phyloP scores from a whole-genome alignment of 1,139 yeast genomes.

The Tardiomyces blankii region DNA sequence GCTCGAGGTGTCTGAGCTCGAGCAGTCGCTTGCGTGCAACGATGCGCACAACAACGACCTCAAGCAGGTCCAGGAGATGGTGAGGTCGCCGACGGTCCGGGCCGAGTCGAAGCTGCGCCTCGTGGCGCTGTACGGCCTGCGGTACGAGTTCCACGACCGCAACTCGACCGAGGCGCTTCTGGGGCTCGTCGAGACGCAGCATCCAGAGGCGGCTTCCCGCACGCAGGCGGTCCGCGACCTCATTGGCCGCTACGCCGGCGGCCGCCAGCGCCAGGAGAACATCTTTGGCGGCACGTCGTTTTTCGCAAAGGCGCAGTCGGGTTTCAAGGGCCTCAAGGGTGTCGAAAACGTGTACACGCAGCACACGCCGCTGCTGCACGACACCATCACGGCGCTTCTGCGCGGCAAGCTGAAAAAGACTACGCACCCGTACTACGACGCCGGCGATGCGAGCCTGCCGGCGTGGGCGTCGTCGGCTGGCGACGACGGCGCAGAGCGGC shows the following conservation, averaged over 20 bases:
- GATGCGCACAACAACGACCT: constrained; percentile 43
- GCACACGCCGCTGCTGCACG: constrained; percentile 66
- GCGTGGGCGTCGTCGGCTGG: constrained; percentile 12
- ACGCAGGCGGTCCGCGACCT: constrained; percentile 14
- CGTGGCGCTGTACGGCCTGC: constrained; percentile 59
- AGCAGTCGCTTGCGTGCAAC: constrained; percentile 71
- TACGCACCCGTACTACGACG: constrained; percentile 40
- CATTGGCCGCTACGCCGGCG: constrained; percentile 28
- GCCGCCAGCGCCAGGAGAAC: constrained; percentile 34
- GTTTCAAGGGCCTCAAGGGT: constrained; percentile 34
- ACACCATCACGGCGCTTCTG: constrained; percentile 37
- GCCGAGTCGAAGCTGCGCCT: constrained; percentile 43
- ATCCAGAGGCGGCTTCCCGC: constrained; percentile 8
- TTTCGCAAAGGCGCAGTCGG: constrained; percentile 32
- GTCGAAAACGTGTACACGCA: constrained; percentile 53
- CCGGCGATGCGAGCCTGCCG: constrained; percentile 25
- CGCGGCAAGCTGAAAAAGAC: constrained; percentile 39
- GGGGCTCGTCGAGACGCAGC: constrained; percentile 18
- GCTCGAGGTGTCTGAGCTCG: constrained; percentile 84
- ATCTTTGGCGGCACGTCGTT: constrained; percentile 32
- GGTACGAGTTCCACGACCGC: constrained; percentile 40
- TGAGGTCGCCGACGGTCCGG: constrained; percentile 23
- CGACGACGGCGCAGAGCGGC: constrained; percentile 23
- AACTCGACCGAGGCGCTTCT: constrained; percentile 31
- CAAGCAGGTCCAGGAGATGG: constrained; percentile 34